Evolutionary conservation across 2,329 filamentous ascomycete genomes (phyloP), one percentile per base, ranked within the genome.

Genomic region (Trichoderma polysporum): DNA sequence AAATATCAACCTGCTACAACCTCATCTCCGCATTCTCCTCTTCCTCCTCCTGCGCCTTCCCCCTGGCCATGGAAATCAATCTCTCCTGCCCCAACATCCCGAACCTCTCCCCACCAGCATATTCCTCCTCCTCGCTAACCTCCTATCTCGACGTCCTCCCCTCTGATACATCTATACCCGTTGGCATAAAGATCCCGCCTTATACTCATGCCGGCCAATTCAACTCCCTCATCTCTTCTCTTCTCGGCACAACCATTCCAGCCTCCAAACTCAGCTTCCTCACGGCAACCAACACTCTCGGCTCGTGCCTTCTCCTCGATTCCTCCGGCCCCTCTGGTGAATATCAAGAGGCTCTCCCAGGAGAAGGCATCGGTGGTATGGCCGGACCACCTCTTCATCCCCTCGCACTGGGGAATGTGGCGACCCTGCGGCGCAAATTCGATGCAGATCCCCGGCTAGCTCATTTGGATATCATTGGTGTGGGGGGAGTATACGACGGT

Each of bases 1-100:
- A 91, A 12, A 83, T 92, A 0, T 78, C 79, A 0, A 71, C 78
- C 66, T 89, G 87, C 77, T 90, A 90, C 73, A 68, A 70, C 0
- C 77, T 79, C 15, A 83, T 91, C 68, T 76, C 74, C 67, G 67
- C 41, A 45, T 45, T 45, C n/a, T 22, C 29, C 54, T 73, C 68
- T 68, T 83, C 80, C 74, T 3, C 56, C 29, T 27, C 80, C 4
- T 67, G 83, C n/a, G 70, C 73, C 1, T 76, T 87, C 70, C 81
- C 82, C 1, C 79, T 92, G 0, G 88, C 88, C 19, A 86, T 93
- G 81, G 91, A 94, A 76, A 82, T 94, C 72, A 94, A 94, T 74
- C 85, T 94, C 33, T 90, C 87, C 35, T 94, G 91, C 71, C 91
- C 91, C 0, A 94, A 94, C 73, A 93, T 94, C 58, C 82, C 85